Evolutionary conservation across 163 green algal genomes (phyloP).

Genomic region (Prototheca cutis): DNA sequence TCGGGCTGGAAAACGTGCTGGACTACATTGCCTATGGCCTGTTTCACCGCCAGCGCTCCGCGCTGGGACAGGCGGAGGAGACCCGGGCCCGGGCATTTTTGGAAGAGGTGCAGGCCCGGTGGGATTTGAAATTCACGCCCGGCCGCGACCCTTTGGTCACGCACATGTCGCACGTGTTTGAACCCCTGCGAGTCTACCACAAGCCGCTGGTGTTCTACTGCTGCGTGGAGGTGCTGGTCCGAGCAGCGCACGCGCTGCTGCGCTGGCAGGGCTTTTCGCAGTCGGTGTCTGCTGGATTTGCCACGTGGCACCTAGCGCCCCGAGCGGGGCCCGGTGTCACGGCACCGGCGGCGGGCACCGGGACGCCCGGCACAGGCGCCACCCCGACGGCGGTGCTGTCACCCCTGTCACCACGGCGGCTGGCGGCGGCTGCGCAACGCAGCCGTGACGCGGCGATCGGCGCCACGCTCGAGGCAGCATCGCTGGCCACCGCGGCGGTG

Average conservation of each 20-base stretch:
- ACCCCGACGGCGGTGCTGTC: neutral
- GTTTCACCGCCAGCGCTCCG: conserved; percentile 5
- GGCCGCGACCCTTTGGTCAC: conserved; percentile 28
- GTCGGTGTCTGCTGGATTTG: neutral
- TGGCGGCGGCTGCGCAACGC: neutral
- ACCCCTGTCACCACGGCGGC: neutral
- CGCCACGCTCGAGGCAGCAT: conserved; percentile 11
- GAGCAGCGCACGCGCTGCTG: conserved; percentile 8
- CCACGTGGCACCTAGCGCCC: neutral
- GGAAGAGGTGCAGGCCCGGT: conserved; percentile 14
- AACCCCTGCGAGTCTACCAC: conserved; percentile 35
- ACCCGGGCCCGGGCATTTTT: conserved; percentile 9
- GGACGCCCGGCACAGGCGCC: neutral
- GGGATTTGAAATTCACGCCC: conserved; percentile 15
- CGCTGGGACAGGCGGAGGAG: conserved; percentile 5
- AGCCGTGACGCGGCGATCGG: conserved; percentile 1
- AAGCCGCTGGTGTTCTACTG: conserved; percentile 33
- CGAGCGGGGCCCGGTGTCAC: neutral
- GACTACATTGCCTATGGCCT: conserved; percentile 53
- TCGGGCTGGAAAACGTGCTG: conserved; percentile 39
- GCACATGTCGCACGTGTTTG: conserved; percentile 47
- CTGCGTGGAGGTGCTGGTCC: conserved; percentile 3
- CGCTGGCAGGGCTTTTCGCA: conserved; percentile 3
- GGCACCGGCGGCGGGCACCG: neutral
- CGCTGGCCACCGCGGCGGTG: conserved; percentile 8